Conservation (phyloP, 345 rosid genomes). For the Trapa bicornis region DNA sequence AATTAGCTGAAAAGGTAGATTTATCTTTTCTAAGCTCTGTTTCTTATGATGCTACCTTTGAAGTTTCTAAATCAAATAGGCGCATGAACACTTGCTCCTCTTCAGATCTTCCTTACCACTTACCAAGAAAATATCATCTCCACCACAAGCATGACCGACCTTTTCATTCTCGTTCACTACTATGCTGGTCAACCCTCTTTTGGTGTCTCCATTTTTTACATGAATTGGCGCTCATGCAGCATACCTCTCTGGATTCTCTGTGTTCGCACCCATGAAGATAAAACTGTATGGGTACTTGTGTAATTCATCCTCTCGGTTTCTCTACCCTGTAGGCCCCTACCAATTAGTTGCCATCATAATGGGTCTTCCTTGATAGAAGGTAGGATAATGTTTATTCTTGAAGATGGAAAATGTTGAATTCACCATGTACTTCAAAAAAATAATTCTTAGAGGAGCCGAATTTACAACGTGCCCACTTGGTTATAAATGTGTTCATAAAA, state of each 20-base stretch:
- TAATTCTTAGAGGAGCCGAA: background rate
- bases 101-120: no score
- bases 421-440: background rate
- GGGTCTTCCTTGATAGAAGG: slow-evolving; percentile 9
- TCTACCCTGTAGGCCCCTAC: background rate
- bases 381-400: slow-evolving; percentile 9
- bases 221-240: no score
- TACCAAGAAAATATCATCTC: no score
- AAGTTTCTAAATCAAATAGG: background rate
- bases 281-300: background rate
- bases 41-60: slow-evolving; percentile 2
- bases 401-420: slow-evolving; percentile 5
- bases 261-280: background rate
- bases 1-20: background rate
- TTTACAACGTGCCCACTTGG: background rate
- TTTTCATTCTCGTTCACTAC: background rate
- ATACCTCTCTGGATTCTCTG: background rate
- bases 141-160: no score
- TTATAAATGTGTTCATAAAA: background rate
- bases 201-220: no score
- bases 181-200: no score
- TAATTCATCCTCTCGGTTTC: background rate
- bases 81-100: background rate
- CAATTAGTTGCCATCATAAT: slow-evolving; percentile 19
- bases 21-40: background rate